A percentile compares a stretch with the other conserved stretches of the same genome.
phyloP scores from a whole-genome alignment of 345 rosid genomes.

The Lepidium aucheri region DNA sequence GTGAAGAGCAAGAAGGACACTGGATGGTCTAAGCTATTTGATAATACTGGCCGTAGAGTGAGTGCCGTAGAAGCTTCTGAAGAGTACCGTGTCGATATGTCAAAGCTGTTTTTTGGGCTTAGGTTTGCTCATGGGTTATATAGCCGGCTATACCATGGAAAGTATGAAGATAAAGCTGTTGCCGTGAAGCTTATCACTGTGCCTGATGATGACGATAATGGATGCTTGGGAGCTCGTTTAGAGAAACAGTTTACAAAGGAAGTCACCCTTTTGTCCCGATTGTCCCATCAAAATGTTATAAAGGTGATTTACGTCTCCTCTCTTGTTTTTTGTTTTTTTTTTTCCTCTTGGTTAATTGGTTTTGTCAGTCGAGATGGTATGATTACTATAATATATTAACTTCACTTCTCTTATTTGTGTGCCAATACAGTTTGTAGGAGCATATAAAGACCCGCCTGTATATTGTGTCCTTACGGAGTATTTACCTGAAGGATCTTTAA shows the following conservation, averaged over 20 bases:
- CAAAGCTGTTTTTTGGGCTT: slow-evolving; percentile 82
- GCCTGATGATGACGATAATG: slow-evolving; percentile 85
- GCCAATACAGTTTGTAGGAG: slow-evolving; percentile 57
- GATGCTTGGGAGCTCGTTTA: slow-evolving; percentile 52
- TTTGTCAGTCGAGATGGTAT: neutral
- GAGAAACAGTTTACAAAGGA: slow-evolving; percentile 85
- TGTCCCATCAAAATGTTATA: slow-evolving; percentile 69
- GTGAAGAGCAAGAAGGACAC: slow-evolving; percentile 53
- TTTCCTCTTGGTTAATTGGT: neutral
- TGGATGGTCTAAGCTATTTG: slow-evolving; percentile 82
- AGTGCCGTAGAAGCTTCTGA: slow-evolving; percentile 64
- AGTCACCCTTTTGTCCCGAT: slow-evolving; percentile 69
- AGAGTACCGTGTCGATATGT: slow-evolving; percentile 64
- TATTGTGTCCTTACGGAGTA: slow-evolving; percentile 62
- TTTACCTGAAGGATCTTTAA: slow-evolving; percentile 68
- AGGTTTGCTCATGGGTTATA: slow-evolving; percentile 93
- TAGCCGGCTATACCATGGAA: slow-evolving; percentile 89
- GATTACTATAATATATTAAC: neutral
- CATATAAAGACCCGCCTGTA: slow-evolving; percentile 70
- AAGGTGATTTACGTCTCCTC: slow-evolving; percentile 43
- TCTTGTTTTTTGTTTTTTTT: neutral
- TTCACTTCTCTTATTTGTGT: slow-evolving; percentile 16
- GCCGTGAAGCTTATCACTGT: slow-evolving; percentile 88
- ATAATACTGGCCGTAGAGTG: slow-evolving; percentile 72
- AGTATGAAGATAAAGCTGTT: slow-evolving; percentile 84